phyloP scores from a whole-genome alignment of 2,329 filamentous ascomycete species.

The Trichoderma guizhouense region DNA sequence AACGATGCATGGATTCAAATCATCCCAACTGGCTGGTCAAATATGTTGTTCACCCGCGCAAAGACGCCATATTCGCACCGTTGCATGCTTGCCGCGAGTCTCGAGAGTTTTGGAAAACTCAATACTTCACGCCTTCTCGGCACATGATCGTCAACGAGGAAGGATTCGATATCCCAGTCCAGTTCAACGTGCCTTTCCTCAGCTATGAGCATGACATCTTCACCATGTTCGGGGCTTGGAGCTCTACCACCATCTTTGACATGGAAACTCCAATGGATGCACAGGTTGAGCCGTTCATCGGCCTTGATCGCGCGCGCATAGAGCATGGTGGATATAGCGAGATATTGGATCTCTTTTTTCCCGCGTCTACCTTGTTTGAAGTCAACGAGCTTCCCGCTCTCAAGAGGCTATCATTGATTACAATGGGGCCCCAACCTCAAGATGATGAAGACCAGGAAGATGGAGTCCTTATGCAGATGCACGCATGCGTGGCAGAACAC shows the following conservation, averaged over 20 bases:
- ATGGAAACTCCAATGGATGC: not conserved
- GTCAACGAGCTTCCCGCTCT: constrained; percentile 6
- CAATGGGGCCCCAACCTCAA: not conserved
- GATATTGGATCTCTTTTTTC: not conserved
- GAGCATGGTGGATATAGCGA: constrained; percentile 10
- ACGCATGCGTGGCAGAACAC: not conserved
- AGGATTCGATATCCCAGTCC: not conserved
- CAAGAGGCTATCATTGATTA: constrained; percentile 8
- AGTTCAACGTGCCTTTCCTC: constrained; percentile 15
- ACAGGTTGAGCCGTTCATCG: not conserved
- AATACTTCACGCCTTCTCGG: not conserved
- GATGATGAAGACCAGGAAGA: not conserved
- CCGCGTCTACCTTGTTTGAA: not conserved
- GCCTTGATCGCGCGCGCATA: constrained; percentile 4
- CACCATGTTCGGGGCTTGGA: constrained; percentile 19
- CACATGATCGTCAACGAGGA: not conserved
- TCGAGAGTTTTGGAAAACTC: not conserved
- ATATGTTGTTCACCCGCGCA: constrained; percentile 18
- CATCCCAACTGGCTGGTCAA: constrained; percentile 15
- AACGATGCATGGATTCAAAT: constrained; percentile 22
- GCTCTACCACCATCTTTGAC: not conserved
- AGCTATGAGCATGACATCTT: constrained; percentile 19
- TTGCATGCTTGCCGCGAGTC: constrained; percentile 17
- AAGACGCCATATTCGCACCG: constrained; percentile 13
- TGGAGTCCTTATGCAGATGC: not conserved